Base-by-base conservation (phyloP, 2,329 filamentous ascomycete genomes). In the Ophiostoma sp. region DNA sequence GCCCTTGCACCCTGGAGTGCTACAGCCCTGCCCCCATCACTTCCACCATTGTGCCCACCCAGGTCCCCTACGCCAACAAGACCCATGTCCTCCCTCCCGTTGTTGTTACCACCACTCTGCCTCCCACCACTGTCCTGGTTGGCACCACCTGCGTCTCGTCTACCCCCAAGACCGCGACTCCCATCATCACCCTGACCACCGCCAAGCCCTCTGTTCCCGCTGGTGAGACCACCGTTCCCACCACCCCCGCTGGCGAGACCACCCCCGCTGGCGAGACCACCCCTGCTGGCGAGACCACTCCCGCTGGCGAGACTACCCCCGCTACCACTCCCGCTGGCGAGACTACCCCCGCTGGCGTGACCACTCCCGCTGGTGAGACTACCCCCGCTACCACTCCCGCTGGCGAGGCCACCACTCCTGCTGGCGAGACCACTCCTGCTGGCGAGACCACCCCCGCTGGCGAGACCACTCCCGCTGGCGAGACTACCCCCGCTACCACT, bases 1-100 rank as follows among this genome's bases (percentile, higher is more conserved):
- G 72, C 72, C 72, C 72, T 42, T 72, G 72, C 72, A 72, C 72
- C 7, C 64, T 72, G 9, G 47, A 65, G 47, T 58, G 38, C 58
- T 65, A 55, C 55, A 67, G 45, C 7, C 69, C 67, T 16, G 52
- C 60, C 65, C 66, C 70, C 42, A 49, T 64, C 42, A 45, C 64
- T 44, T 18, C 49, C 45, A 18, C 5, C 49, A 63, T 60, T n/a
- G n/a, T 63, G n/a, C 49, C 49, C 27, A 27, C 49, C 6, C 49
- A 27, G 45, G 45, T 52, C n/a, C 63, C 69, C 62, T 67, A 40
- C 64, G 38, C 42, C 52, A 67, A 69, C 67, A 38, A 60, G 27
- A 66, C 67, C 38, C 52, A 2, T 62, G 63, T 55, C 3, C n/a
- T 18, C 16, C 49, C 66, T n/a, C 65, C 65, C 7, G 41, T 64